Evolutionary conservation across 371 early-diverging fungal species (phyloP).

Genomic region (Funneliformis caledonium): DNA sequence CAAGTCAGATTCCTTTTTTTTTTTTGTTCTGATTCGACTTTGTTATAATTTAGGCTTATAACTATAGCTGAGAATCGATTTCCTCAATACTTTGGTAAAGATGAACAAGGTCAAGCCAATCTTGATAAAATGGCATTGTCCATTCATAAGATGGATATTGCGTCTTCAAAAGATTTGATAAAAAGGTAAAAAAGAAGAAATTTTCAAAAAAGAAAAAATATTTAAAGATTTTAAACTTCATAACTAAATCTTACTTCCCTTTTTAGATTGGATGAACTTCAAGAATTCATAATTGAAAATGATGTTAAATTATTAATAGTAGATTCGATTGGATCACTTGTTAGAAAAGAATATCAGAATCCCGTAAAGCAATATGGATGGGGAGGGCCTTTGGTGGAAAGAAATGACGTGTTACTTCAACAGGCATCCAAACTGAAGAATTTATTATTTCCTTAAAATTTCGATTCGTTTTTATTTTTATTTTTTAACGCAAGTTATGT

Average conservation of each 20-base stretch:
- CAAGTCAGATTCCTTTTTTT: not conserved
- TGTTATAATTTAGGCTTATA: conserved; percentile 22
- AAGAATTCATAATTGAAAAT: conserved; percentile 35
- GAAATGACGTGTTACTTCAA: conserved; percentile 36
- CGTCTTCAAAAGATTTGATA: conserved; percentile 31
- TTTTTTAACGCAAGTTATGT: not conserved
- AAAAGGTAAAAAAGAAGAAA: conserved; percentile 22
- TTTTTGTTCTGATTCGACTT: not conserved
- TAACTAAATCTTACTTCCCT: not conserved
- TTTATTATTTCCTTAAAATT: not conserved
- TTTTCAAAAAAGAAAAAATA: not conserved
- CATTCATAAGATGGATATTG: conserved; percentile 29
- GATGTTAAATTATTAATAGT: conserved; percentile 34
- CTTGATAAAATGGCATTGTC: conserved; percentile 28
- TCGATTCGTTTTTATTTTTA: not conserved
- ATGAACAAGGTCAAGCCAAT: conserved; percentile 14
- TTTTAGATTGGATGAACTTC: conserved; percentile 33
- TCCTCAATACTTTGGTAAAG: conserved; percentile 23
- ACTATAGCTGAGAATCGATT: conserved; percentile 36
- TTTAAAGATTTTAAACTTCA: not conserved
- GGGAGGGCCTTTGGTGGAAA: conserved; percentile 9
- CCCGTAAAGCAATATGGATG: not conserved
- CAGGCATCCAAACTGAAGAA: conserved; percentile 38
- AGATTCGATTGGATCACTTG: conserved; percentile 38
- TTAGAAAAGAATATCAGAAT: conserved; percentile 32